phyloP scores from a whole-genome alignment of 108 stramenopile genomes.

The Skeletonema menzelii region DNA sequence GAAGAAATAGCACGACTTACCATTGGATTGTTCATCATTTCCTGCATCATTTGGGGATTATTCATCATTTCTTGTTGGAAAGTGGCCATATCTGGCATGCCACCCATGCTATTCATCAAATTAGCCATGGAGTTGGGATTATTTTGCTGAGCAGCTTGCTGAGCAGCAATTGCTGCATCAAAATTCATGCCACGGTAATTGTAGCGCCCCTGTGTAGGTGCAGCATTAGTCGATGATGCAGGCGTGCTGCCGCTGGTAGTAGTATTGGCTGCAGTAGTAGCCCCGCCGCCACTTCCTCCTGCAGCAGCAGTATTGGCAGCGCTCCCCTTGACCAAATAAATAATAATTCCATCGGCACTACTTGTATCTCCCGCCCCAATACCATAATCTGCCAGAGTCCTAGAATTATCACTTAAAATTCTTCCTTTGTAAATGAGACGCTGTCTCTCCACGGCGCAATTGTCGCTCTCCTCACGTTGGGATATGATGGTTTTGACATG shows the following conservation, averaged over 20 bases:
- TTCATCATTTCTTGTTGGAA: slow-evolving; percentile 38
- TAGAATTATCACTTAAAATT: slow-evolving; percentile 84
- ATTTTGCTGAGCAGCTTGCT: background rate
- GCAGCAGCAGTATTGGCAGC: slow-evolving; percentile 10
- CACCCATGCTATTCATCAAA: slow-evolving; percentile 35
- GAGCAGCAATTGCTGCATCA: background rate
- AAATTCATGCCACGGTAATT: slow-evolving; percentile 27
- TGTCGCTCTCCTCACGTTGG: slow-evolving; percentile 33
- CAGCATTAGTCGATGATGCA: slow-evolving; percentile 8
- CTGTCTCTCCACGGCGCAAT: slow-evolving; percentile 65
- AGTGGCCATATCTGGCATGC: slow-evolving; percentile 26
- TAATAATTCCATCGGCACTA: slow-evolving; percentile 31
- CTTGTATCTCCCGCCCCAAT: slow-evolving; percentile 34
- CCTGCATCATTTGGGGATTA: slow-evolving; percentile 68
- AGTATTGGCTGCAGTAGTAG: background rate
- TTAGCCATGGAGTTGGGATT: slow-evolving; percentile 26
- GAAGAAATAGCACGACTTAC: background rate
- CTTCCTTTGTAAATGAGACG: slow-evolving; percentile 94
- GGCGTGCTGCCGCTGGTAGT: slow-evolving; percentile 7
- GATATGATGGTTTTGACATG: slow-evolving; percentile 50
- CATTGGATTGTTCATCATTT: slow-evolving; percentile 85
- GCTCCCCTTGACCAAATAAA: slow-evolving; percentile 73
- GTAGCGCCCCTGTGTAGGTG: slow-evolving; percentile 19
- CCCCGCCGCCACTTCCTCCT: background rate
- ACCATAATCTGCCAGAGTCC: slow-evolving; percentile 62